Base-by-base conservation (phyloP, 2,329 filamentous ascomycete species). In the Colletotrichum ledebouriae region DNA sequence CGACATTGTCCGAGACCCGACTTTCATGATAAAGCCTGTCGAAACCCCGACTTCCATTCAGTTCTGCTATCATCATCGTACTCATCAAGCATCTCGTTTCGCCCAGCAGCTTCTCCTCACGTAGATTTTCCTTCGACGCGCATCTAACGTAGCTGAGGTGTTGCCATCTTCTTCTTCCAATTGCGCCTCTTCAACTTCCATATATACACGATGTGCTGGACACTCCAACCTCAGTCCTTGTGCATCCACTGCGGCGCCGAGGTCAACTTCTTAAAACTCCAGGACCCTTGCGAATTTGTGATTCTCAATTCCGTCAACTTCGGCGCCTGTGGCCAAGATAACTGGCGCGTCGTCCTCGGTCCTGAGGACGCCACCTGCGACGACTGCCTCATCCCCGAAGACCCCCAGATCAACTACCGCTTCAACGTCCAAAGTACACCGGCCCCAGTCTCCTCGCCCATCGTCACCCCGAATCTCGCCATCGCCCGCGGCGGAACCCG, bases 181-280 rank as follows among this genome's bases (percentile, higher is more conserved):
- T 39, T 2, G 9, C 29, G 2, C 6, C 7, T 3, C 11, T n/a
- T 46, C 42, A 15, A 20, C 42, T 20, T 46, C 12, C 42, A 15
- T 46, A 6, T 39, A 39, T 12, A 55, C 10, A 17, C 25, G 25
- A 55, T 55, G 50, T 55, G 50, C 50, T 55, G 50, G 50, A 55
- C 50, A 39, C 50, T 55, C 17, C 50, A 20, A 7, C 50, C 50
- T 6, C 50, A 55, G 5, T 55, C 50, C 29, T 2, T 22, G 29
- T 55, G 50, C 33, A 55, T 37, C 29, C 33, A 13, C 50, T 55
- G 50, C 50, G n/a, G 29, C 17, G n/a, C 34, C 12, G n/a, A 34
- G 10, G 50, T 55, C 29, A 34, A 55, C 33, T 55, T 55, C 17
- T 9, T 25, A 17, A 17, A 22, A n/a, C 33, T 55, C 50, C 29